These are phyloP conservation scores for Panellus pusillus DNA, from an alignment of 768 basidiomycete species.

Conservation along the genomic window DNA sequence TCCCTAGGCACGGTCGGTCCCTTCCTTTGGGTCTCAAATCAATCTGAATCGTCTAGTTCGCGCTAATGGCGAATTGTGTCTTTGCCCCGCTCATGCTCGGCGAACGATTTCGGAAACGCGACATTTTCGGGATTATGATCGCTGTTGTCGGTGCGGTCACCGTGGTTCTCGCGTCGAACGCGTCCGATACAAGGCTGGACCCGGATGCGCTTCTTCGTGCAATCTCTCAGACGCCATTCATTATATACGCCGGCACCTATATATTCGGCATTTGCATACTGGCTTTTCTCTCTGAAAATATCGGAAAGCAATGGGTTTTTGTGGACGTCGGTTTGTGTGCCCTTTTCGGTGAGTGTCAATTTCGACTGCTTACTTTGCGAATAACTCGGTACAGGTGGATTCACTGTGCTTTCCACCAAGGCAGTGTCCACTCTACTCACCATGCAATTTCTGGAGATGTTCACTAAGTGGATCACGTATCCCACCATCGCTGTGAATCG, in stretches of 20 bases:
- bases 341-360: slow-evolving; percentile 57
- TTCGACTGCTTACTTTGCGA: slow-evolving; percentile 4
- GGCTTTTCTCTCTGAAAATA: slow-evolving; percentile 59
- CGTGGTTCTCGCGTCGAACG: slow-evolving; percentile 81
- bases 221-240: slow-evolving; percentile 68
- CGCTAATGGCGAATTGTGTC: slow-evolving; percentile 92
- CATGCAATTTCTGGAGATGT: slow-evolving; percentile 71
- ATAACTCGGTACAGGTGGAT: slow-evolving; percentile 61
- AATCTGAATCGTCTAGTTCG: slow-evolving; percentile 52
- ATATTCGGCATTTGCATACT: slow-evolving; percentile 56
- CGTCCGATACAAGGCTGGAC: slow-evolving; percentile 68
- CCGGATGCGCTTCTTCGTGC: slow-evolving; percentile 67
- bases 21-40: slow-evolving; percentile 6
- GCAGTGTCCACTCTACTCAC: slow-evolving; percentile 86
- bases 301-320: slow-evolving; percentile 70
- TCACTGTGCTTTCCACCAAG: slow-evolving; percentile 93
- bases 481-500: slow-evolving; percentile 66
- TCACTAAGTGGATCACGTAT: slow-evolving; percentile 81
- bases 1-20: slow-evolving; percentile 87
- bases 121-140: slow-evolving; percentile 74
- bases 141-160: slow-evolving; percentile 89
- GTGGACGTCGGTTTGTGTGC: slow-evolving; percentile 90
- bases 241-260: slow-evolving; percentile 72
- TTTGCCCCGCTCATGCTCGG: slow-evolving; percentile 85
- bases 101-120: slow-evolving; percentile 83